Percentiles rank a stretch among this genome's conserved stretches.
These are phyloP conservation scores for Geotrichum klebahnii DNA, from an alignment of 1,139 yeast species.

Conservation along the genomic window DNA sequence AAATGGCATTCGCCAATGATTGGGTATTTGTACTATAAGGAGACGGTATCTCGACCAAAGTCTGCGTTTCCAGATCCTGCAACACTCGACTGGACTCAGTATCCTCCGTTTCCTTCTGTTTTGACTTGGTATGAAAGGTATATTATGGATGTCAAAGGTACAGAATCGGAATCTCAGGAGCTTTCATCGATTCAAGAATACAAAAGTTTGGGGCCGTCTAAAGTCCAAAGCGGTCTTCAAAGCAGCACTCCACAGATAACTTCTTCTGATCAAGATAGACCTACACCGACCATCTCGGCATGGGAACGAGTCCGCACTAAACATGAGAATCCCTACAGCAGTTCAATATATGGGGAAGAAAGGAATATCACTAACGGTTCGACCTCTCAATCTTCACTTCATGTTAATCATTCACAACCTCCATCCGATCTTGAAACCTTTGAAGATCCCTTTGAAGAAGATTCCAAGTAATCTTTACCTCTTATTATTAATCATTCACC, in stretches of 20 bases:
- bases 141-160: conserved; percentile 7
- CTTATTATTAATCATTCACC: too few species aligned
- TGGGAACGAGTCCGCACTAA: conserved; percentile 20
- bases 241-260: too few species aligned
- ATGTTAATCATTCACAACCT: not conserved
- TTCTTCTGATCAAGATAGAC: not conserved
- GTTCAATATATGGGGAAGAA: conserved; percentile 16
- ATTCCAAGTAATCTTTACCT: conserved; percentile 11
- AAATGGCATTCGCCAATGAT: conserved; percentile 18
- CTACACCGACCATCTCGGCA: not conserved
- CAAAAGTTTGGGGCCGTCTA: too few species aligned
- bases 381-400: too few species aligned
- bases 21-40: conserved; percentile 20
- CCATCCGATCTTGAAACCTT: conserved; percentile 6
- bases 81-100: conserved; percentile 18
- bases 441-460: conserved; percentile 17
- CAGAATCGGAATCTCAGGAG: not conserved
- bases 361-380: too few species aligned
- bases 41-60: conserved; percentile 16
- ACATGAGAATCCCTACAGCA: too few species aligned
- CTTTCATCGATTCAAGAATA: too few species aligned
- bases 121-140: conserved; percentile 11
- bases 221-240: too few species aligned
- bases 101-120: conserved; percentile 20
- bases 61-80: conserved; percentile 20